phyloP scores from a whole-genome alignment of 2,329 filamentous ascomycete genomes.

The Hypoxylon sp. region DNA sequence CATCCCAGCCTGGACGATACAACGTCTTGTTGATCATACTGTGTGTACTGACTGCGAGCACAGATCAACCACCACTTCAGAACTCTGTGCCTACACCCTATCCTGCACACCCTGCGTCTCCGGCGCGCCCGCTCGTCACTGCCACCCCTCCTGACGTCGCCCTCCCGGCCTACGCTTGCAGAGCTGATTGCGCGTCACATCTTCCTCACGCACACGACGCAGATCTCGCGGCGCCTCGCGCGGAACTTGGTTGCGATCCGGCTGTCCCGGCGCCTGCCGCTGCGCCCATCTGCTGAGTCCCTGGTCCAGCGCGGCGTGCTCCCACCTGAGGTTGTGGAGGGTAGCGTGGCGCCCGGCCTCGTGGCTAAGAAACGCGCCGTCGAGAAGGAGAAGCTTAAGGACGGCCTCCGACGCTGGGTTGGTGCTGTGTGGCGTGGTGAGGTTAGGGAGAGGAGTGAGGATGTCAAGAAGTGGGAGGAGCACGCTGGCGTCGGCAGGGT shows the following conservation, averaged over 20 bases:
- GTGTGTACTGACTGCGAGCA: slow-evolving; percentile 37
- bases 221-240: slow-evolving; percentile 74
- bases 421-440: slow-evolving; percentile 70
- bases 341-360: slow-evolving; percentile 70
- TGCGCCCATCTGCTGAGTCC: slow-evolving; percentile 71
- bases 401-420: slow-evolving; percentile 75
- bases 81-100: slow-evolving; percentile 73
- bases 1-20: slow-evolving; percentile 12
- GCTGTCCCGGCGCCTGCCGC: slow-evolving; percentile 72
- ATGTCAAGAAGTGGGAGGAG: slow-evolving; percentile 65
- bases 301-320: slow-evolving; percentile 76
- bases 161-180: slow-evolving; percentile 70
- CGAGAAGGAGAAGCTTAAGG: slow-evolving; percentile 78
- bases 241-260: slow-evolving; percentile 76
- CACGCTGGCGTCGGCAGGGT: slow-evolving; percentile 69
- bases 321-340: slow-evolving; percentile 72
- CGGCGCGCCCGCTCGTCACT: slow-evolving; percentile 69
- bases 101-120: slow-evolving; percentile 75
- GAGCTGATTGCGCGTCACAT: slow-evolving; percentile 76
- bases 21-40: slow-evolving; percentile 28
- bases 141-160: slow-evolving; percentile 68
- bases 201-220: slow-evolving; percentile 76
- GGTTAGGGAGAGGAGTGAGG: slow-evolving; percentile 65
- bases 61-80: slow-evolving; percentile 76
- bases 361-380: slow-evolving; percentile 74